Conservation (phyloP, 106 monocot genomes). For the Acanthochlamys bracteata region DNA sequence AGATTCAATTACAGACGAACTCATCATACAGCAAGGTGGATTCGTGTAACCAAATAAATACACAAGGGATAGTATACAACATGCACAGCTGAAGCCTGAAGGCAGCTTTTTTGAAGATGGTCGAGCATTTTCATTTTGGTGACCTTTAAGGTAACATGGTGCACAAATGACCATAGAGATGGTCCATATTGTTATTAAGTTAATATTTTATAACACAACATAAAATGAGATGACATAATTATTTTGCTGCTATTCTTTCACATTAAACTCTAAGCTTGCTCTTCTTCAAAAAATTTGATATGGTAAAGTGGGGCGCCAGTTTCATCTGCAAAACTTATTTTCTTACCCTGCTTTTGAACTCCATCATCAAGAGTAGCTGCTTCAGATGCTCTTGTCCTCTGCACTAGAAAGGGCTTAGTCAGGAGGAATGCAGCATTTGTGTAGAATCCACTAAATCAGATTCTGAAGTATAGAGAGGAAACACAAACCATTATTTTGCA, state of each 20-base stretch:
- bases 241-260: neutral
- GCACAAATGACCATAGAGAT: too few relatives aligned
- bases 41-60: too few relatives aligned
- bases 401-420: slow-evolving; percentile 5
- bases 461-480: neutral
- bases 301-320: slow-evolving; percentile 77
- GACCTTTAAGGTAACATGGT: too few relatives aligned
- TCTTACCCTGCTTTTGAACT: slow-evolving; percentile 42
- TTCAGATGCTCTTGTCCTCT: slow-evolving; percentile 46
- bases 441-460: neutral
- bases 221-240: neutral
- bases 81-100: too few relatives aligned
- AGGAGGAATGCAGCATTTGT: neutral
- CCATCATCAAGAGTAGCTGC: slow-evolving; percentile 9
- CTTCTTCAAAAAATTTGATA: slow-evolving; percentile 39
- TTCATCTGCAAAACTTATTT: slow-evolving; percentile 91
- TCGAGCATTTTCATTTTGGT: too few relatives aligned
- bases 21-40: too few relatives aligned
- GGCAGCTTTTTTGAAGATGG: too few relatives aligned
- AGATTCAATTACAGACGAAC: too few relatives aligned
- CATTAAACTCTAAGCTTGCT: neutral
- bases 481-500: slow-evolving; percentile 88
- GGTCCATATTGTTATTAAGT: too few relatives aligned
- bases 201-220: too few relatives aligned
- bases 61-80: too few relatives aligned